Percentiles rank a stretch among this genome's conserved stretches.
These are phyloP conservation scores for Gilbertella persicaria DNA, from an alignment of 371 early-diverging fungal species.

Conservation along the genomic window DNA sequence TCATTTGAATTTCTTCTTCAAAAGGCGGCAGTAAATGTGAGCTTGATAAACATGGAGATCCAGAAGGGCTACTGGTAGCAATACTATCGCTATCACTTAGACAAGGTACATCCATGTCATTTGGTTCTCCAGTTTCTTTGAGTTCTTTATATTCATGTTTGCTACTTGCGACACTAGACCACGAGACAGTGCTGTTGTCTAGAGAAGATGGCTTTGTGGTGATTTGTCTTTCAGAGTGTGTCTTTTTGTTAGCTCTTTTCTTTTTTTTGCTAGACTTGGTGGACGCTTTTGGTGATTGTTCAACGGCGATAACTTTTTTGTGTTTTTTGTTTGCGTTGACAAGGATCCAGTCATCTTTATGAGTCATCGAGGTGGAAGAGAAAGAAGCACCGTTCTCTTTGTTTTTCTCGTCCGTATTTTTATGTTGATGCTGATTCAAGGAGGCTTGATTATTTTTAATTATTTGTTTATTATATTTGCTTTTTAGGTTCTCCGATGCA, in stretches of 20 bases:
- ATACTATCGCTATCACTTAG: conserved; percentile 18
- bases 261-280: neutral
- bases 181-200: no score
- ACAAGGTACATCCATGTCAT: conserved; percentile 10
- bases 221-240: neutral
- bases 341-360: neutral
- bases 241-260: neutral
- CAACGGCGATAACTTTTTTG: no score
- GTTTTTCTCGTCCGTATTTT: neutral
- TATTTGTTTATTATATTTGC: no score
- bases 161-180: neutral
- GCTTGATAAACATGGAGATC: conserved; percentile 3
- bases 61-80: conserved; percentile 2
- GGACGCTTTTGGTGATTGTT: no score
- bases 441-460: neutral
- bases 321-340: neutral
- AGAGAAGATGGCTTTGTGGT: no score
- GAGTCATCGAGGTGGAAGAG: neutral
- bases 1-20: conserved; percentile 1
- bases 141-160: neutral
- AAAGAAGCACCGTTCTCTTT: no score
- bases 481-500: no score
- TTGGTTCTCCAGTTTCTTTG: neutral
- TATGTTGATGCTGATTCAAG: neutral
- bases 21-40: neutral